phyloP scores from a whole-genome alignment of 441 rosid species.

The Euphorbia corollata region DNA sequence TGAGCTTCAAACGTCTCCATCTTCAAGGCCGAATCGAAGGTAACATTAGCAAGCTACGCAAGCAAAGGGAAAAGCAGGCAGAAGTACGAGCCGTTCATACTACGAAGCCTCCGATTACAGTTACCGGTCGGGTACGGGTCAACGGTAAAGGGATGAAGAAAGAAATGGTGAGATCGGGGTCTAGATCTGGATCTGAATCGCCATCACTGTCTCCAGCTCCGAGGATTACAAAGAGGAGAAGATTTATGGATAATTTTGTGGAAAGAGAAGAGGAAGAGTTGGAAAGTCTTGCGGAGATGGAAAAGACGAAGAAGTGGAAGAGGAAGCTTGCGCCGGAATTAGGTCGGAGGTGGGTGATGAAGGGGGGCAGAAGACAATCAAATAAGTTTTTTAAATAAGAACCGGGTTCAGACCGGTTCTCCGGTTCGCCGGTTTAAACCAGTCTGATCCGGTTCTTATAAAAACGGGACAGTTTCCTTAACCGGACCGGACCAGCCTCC shows the following conservation, averaged over 20 bases:
- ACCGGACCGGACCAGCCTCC: too few relatives aligned
- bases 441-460: too few relatives aligned
- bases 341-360: too few relatives aligned
- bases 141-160: slow-evolving; percentile 6
- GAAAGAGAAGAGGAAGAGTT: slow-evolving; percentile 29
- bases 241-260: slow-evolving; percentile 37
- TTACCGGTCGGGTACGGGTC: slow-evolving; percentile 6
- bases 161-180: slow-evolving; percentile 11
- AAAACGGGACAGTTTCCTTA: too few relatives aligned
- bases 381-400: too few relatives aligned
- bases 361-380: too few relatives aligned
- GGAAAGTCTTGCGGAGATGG: slow-evolving; percentile 20
- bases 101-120: slow-evolving; percentile 4
- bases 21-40: slow-evolving; percentile 90
- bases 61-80: slow-evolving; percentile 34
- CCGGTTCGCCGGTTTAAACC: too few relatives aligned
- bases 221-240: slow-evolving; percentile 38
- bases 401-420: too few relatives aligned
- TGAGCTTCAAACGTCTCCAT: slow-evolving; percentile 69
- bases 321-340: slow-evolving; percentile 75
- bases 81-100: slow-evolving; percentile 1
- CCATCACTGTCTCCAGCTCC: slow-evolving; percentile 62
- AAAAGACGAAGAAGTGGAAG: slow-evolving; percentile 25
- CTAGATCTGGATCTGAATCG: slow-evolving; percentile 30
- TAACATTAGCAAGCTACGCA: slow-evolving; percentile 44